phyloP scores from a whole-genome alignment of 2,329 filamentous ascomycete genomes.

The Botrytis galanthina region DNA sequence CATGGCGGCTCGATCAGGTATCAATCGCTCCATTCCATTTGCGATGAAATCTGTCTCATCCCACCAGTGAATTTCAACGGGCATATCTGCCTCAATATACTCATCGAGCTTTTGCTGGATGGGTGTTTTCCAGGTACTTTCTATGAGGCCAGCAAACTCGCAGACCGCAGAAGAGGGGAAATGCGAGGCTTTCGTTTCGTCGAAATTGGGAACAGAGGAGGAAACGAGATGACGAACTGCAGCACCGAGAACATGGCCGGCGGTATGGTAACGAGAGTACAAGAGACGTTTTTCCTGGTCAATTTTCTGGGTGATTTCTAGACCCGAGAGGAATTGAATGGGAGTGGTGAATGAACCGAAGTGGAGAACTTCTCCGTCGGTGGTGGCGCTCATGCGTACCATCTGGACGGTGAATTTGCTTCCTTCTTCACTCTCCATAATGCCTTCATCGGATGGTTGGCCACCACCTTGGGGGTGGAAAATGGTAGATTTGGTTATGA shows the following conservation, averaged over 20 bases:
- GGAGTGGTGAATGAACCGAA: conserved; percentile 54
- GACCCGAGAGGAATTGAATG: conserved; percentile 43
- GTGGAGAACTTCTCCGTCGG: conserved; percentile 60
- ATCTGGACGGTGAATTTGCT: conserved; percentile 51
- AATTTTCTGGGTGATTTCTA: conserved; percentile 54
- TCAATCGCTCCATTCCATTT: conserved; percentile 54
- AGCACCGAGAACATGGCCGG: conserved; percentile 68
- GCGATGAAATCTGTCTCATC: conserved; percentile 57
- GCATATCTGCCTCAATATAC: conserved; percentile 53
- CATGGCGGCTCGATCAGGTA: conserved; percentile 47
- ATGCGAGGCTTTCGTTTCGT: conserved; percentile 71
- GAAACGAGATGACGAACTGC: conserved; percentile 59
- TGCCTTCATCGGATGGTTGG: conserved; percentile 66
- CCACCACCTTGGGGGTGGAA: conserved; percentile 75
- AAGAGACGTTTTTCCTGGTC: conserved; percentile 59
- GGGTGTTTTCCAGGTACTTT: conserved; percentile 56
- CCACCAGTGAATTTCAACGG: conserved; percentile 67
- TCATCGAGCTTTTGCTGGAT: conserved; percentile 63
- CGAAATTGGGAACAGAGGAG: conserved; percentile 49
- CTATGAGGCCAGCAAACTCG: conserved; percentile 67
- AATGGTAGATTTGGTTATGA: conserved; percentile 64
- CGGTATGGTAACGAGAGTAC: conserved; percentile 69
- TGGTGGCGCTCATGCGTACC: conserved; percentile 53
- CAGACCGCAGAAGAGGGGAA: conserved; percentile 65
- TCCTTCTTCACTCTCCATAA: conserved; percentile 43